Conservation (phyloP, 1,284 basidiomycete species). For the Irpex sp. region DNA sequence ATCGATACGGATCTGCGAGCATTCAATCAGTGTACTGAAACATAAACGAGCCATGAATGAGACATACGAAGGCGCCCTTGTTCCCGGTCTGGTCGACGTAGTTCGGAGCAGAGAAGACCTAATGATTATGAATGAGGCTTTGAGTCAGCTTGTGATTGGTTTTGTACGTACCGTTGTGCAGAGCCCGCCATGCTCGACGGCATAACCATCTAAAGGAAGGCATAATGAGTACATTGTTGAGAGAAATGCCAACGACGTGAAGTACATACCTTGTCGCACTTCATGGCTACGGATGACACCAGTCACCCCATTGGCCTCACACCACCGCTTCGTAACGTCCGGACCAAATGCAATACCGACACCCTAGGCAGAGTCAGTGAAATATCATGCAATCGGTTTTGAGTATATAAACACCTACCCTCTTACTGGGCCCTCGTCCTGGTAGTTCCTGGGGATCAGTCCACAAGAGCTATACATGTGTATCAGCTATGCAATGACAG, state of each 20-base stretch:
- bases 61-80: slow-evolving; percentile 75
- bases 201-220: slow-evolving; percentile 65
- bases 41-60: slow-evolving; percentile 7
- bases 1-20: slow-evolving; percentile 74
- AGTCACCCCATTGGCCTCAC: slow-evolving; percentile 81
- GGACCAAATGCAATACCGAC: slow-evolving; percentile 97
- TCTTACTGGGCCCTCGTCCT: slow-evolving; percentile 96
- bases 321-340: slow-evolving; percentile 88
- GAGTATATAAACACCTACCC: slow-evolving; percentile 41
- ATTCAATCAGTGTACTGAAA: background rate
- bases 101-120: slow-evolving; percentile 84
- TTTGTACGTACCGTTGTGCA: slow-evolving; percentile 71
- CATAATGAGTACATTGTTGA: background rate
- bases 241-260: slow-evolving; percentile 2
- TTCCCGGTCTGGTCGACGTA: slow-evolving; percentile 83
- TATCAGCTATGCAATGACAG: background rate
- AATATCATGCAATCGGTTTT: background rate
- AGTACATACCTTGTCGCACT: slow-evolving; percentile 77
- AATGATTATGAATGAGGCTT: background rate
- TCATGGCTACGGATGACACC: slow-evolving; percentile 96
- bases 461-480: slow-evolving; percentile 66
- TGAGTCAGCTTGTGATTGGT: background rate
- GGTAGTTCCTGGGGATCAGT: slow-evolving; percentile 90
- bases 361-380: slow-evolving; percentile 46
- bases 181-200: slow-evolving; percentile 85